A percentile compares a stretch with the other conserved stretches of the same genome.
Conservation (phyloP, 441 rosid species). For the Capsella rubella region DNA sequence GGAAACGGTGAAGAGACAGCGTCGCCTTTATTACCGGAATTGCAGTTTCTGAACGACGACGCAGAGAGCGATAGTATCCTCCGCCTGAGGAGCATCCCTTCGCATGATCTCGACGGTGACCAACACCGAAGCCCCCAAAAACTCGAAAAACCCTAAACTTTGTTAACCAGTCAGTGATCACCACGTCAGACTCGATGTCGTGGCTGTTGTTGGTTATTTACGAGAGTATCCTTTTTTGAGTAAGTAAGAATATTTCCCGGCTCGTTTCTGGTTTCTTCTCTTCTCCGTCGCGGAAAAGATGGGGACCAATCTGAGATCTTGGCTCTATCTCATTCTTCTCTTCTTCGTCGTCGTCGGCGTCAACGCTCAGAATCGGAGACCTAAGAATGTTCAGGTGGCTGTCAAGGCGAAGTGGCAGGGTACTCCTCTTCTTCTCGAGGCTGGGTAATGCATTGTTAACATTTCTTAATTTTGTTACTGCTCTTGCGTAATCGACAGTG, state of each 20-base stretch:
- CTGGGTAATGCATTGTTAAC: constrained; percentile 60
- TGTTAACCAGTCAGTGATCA: constrained; percentile 4
- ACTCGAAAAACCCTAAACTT: constrained; percentile 36
- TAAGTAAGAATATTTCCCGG: constrained; percentile 34
- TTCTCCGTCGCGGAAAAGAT: constrained; percentile 51
- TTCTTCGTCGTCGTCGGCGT: constrained; percentile 54
- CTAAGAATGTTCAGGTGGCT: constrained; percentile 94
- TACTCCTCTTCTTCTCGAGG: constrained; percentile 95
- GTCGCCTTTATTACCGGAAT: constrained; percentile 8
- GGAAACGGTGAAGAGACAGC: neutral
- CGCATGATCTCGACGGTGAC: constrained; percentile 44
- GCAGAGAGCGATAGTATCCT: constrained; percentile 55
- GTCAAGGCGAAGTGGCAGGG: constrained; percentile 96
- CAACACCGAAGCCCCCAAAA: constrained; percentile 24
- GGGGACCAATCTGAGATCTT: constrained; percentile 74
- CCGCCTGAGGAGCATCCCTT: constrained; percentile 55
- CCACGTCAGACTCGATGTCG: constrained; percentile 47
- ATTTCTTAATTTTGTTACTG: constrained; percentile 27
- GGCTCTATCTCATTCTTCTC: constrained; percentile 51
- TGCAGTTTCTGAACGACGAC: constrained; percentile 36
- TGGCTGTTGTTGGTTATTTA: constrained; percentile 33
- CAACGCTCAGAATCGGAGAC: constrained; percentile 70
- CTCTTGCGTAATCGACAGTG: neutral
- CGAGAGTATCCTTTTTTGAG: constrained; percentile 19
- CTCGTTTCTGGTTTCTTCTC: constrained; percentile 14